These are phyloP conservation scores for Adenanthera pavonina DNA, from an alignment of 306 rosid genomes.

Conservation along the genomic window DNA sequence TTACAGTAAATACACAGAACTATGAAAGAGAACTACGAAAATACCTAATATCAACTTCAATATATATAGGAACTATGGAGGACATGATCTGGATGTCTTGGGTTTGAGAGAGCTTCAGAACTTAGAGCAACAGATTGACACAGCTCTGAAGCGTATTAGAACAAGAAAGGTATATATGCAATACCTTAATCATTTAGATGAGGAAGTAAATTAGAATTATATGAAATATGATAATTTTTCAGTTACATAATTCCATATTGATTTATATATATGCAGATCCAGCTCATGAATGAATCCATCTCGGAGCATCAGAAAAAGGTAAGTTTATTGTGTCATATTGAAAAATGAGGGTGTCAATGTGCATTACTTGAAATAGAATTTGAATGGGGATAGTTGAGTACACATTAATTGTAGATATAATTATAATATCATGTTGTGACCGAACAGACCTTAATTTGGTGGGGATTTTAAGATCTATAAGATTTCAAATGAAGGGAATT, in stretches of 20 bases:
- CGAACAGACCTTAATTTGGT: background rate
- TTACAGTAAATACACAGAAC: background rate
- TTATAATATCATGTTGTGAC: background rate
- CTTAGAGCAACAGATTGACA: slow-evolving; percentile 77
- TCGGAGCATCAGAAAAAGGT: slow-evolving; percentile 81
- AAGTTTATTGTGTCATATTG: slow-evolving; percentile 1
- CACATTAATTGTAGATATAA: too few species aligned
- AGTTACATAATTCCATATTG: background rate
- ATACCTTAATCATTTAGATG: background rate
- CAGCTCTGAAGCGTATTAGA: slow-evolving; percentile 77
- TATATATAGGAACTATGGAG: slow-evolving; percentile 61
- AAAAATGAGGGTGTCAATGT: background rate
- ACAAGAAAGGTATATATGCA: slow-evolving; percentile 61
- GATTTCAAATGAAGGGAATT: too few species aligned
- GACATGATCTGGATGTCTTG: slow-evolving; percentile 67
- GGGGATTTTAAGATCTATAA: too few species aligned
- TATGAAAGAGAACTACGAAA: background rate
- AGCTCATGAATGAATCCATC: slow-evolving; percentile 74
- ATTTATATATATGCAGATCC: slow-evolving; percentile 66
- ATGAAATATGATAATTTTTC: background rate
- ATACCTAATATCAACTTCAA: background rate
- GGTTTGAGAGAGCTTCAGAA: slow-evolving; percentile 75
- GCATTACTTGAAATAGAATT: background rate
- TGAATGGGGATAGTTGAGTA: background rate
- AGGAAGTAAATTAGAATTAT: background rate